A percentile compares a stretch with the other conserved stretches of the same genome.
These are phyloP conservation scores for Lichtheimia corymbifera DNA, from an alignment of 371 early-diverging fungal species.

Conservation along the genomic window DNA sequence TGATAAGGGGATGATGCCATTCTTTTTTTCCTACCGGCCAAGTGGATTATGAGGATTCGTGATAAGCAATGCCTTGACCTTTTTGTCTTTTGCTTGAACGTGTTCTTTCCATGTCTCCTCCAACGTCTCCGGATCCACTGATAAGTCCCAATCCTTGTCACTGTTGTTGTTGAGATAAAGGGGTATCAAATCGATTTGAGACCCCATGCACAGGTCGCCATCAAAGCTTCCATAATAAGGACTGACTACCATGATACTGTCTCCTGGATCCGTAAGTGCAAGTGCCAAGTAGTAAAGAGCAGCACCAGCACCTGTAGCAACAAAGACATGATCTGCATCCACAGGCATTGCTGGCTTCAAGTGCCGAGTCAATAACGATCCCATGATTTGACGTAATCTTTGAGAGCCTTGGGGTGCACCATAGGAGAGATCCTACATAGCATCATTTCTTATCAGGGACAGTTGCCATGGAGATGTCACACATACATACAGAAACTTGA, in stretches of 20 bases:
- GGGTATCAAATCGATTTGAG: constrained; percentile 51
- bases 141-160: constrained; percentile 5
- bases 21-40: constrained; percentile 41
- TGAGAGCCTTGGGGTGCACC: constrained; percentile 55
- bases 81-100: constrained; percentile 34
- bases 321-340: constrained; percentile 51
- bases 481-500: background rate
- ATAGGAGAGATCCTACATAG: constrained; percentile 51
- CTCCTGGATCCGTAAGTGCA: constrained; percentile 69
- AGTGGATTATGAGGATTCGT: constrained; percentile 75
- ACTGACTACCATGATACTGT: constrained; percentile 67
- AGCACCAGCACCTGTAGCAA: constrained; percentile 71
- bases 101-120: constrained; percentile 36
- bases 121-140: constrained; percentile 38
- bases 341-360: constrained; percentile 53
- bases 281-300: constrained; percentile 62
- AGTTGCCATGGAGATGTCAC: background rate
- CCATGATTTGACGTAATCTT: constrained; percentile 51
- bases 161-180: constrained; percentile 31
- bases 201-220: constrained; percentile 54
- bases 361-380: constrained; percentile 60
- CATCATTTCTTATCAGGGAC: background rate
- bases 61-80: constrained; percentile 57
- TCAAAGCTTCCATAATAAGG: constrained; percentile 82
- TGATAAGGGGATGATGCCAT: background rate